Percentiles rank a stretch among this genome's conserved stretches.
Evolutionary conservation across 768 basidiomycete species (phyloP).

Genomic region (Neoboletus subvelutipes): DNA sequence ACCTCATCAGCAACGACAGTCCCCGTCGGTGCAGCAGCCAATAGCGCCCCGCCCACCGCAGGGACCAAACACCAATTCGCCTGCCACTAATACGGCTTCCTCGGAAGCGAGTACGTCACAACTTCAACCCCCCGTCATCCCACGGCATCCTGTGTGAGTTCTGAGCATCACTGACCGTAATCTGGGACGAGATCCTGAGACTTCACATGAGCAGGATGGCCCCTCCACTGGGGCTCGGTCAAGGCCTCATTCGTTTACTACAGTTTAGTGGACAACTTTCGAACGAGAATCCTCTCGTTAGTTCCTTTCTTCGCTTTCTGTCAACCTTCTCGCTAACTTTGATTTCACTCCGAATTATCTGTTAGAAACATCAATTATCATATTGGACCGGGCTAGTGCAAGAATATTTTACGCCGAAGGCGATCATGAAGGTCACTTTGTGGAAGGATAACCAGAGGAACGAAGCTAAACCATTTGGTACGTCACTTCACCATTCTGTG

Average conservation of each 20-base stretch:
- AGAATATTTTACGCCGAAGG: conserved; percentile 69
- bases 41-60: conserved; percentile 39
- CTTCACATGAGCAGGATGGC: conserved; percentile 29
- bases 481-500: conserved; percentile 27
- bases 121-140: conserved; percentile 28
- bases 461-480: conserved; percentile 85
- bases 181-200: conserved; percentile 14
- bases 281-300: conserved; percentile 49
- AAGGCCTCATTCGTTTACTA: conserved; percentile 61
- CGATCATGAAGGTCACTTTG: conserved; percentile 76
- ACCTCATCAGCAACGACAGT: conserved; percentile 33
- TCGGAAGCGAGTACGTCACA: conserved; percentile 35
- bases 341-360: not conserved
- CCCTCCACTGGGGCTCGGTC: conserved; percentile 50
- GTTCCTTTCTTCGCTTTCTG: conserved; percentile 1
- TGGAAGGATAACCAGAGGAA: conserved; percentile 81
- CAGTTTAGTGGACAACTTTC: conserved; percentile 70
- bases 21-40: conserved; percentile 36
- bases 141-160: conserved; percentile 35
- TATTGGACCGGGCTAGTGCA: conserved; percentile 68
- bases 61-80: conserved; percentile 22
- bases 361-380: conserved; percentile 59
- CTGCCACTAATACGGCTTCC: conserved; percentile 25
- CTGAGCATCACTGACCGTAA: not conserved
- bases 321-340: conserved; percentile 4